A percentile compares a stretch with the other conserved stretches of the same genome.
Evolutionary conservation across 805 yeast species (phyloP).

Genomic region (Teunomyces lycoperdinae): DNA sequence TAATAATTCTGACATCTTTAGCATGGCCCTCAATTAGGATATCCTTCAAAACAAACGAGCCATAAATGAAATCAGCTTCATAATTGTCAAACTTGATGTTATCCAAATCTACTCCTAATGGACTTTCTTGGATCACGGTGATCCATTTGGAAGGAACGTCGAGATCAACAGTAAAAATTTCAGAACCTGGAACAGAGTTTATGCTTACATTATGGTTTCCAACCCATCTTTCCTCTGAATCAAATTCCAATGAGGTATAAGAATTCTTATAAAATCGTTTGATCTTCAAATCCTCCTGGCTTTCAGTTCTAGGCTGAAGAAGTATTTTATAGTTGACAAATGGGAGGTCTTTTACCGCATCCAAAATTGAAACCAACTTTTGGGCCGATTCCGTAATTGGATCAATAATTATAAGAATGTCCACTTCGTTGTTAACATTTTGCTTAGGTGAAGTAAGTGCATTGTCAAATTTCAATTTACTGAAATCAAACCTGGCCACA

Average conservation of each 20-base stretch:
- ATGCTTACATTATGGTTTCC: conserved; percentile 33
- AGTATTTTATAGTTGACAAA: conserved; percentile 54
- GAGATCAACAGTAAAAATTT: conserved; percentile 52
- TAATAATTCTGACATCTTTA: conserved; percentile 36
- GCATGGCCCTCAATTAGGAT: conserved; percentile 73
- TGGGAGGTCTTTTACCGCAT: conserved; percentile 39
- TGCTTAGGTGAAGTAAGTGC: conserved; percentile 17
- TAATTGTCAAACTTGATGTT: conserved; percentile 48
- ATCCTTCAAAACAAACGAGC: conserved; percentile 48
- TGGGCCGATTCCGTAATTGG: conserved; percentile 75
- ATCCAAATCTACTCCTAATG: conserved; percentile 51
- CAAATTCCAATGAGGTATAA: conserved; percentile 35
- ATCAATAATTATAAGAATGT: conserved; percentile 61
- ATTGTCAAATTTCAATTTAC: conserved; percentile 26
- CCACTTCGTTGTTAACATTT: conserved; percentile 37
- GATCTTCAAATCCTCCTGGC: conserved; percentile 42
- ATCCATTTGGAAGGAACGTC: conserved; percentile 70
- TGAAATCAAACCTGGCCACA: conserved; percentile 48
- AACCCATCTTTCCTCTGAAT: conserved; percentile 17
- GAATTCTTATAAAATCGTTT: conserved; percentile 58
- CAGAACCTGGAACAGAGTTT: conserved; percentile 45
- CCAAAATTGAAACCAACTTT: conserved; percentile 47
- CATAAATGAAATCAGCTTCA: conserved; percentile 37
- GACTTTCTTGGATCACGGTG: conserved; percentile 48
- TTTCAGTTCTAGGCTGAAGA: conserved; percentile 53